Evolutionary conservation across 1,284 basidiomycete genomes (phyloP).

Genomic region (Fistulinella cinereoalba): DNA sequence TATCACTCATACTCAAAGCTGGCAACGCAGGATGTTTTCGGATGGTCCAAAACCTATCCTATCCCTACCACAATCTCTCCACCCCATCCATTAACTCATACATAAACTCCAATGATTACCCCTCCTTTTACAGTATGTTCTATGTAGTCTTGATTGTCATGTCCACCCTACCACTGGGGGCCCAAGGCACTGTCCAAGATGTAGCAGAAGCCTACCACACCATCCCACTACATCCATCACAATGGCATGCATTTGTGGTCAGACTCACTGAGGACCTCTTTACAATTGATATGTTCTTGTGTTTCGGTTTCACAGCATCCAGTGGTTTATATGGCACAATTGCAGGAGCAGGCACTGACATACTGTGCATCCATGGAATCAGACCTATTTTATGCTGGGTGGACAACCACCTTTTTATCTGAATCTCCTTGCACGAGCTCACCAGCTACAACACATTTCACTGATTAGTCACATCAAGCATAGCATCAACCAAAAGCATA

Average conservation of each 20-base stretch:
- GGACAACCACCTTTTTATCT: slow-evolving; percentile 40
- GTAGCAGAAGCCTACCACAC: slow-evolving; percentile 9
- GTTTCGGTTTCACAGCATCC: slow-evolving; percentile 35
- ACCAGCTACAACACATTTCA: not conserved
- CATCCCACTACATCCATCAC: slow-evolving; percentile 2
- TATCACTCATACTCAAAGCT: slow-evolving; percentile 36
- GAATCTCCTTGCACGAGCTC: slow-evolving; percentile 9
- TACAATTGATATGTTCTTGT: not conserved
- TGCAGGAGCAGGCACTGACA: slow-evolving; percentile 29
- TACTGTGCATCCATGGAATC: slow-evolving; percentile 30
- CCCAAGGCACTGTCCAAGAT: not conserved
- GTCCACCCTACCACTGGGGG: not conserved
- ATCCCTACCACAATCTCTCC: slow-evolving; percentile 18
- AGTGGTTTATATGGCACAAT: slow-evolving; percentile 33
- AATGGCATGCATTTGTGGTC: too few species aligned
- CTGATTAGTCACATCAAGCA: not conserved
- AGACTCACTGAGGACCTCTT: not conserved
- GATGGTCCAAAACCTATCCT: slow-evolving; percentile 42
- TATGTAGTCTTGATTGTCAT: not conserved
- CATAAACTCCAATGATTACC: slow-evolving; percentile 29
- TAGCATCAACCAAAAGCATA: not conserved
- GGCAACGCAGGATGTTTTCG: slow-evolving; percentile 30
- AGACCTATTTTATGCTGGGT: slow-evolving; percentile 41
- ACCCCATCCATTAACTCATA: slow-evolving; percentile 36
- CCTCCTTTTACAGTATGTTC: too few species aligned